These are phyloP conservation scores for Abortiporus biennis DNA, from an alignment of 1,284 basidiomycete genomes.

Conservation along the genomic window DNA sequence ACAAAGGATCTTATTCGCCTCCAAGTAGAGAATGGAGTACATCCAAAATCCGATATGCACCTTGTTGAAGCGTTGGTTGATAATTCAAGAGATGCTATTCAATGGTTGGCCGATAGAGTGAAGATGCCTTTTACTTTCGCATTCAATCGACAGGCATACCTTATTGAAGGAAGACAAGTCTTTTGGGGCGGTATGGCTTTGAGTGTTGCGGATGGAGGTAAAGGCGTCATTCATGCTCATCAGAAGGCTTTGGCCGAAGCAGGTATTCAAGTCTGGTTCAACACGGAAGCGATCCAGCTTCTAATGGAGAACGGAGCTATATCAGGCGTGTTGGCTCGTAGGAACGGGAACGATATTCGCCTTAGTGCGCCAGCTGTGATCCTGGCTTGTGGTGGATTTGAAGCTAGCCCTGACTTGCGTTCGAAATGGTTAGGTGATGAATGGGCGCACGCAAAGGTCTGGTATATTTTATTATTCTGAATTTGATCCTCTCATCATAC, in stretches of 20 bases:
- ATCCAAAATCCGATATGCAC: conserved; percentile 38
- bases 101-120: conserved; percentile 47
- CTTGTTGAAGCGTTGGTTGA: conserved; percentile 51
- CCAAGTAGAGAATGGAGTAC: conserved; percentile 35
- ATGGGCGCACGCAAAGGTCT: conserved; percentile 53
- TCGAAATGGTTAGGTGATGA: conserved; percentile 44
- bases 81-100: conserved; percentile 45
- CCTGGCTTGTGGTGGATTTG: conserved; percentile 61
- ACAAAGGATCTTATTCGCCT: conserved; percentile 54
- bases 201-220: conserved; percentile 55
- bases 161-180: conserved; percentile 51
- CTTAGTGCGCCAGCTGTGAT: conserved; percentile 41
- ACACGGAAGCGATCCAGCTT: conserved; percentile 41
- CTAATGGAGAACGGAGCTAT: conserved; percentile 32
- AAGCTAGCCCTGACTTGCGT: conserved; percentile 47
- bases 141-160: conserved; percentile 63
- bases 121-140: conserved; percentile 52
- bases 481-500: not conserved
- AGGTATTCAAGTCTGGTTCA: conserved; percentile 51
- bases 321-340: conserved; percentile 38
- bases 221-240: conserved; percentile 59
- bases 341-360: conserved; percentile 26
- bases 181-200: conserved; percentile 68
- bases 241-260: conserved; percentile 39
- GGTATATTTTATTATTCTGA: conserved; percentile 6